phyloP scores from a whole-genome alignment of 495 filamentous ascomycete species.

The Trichoderma virens region DNA sequence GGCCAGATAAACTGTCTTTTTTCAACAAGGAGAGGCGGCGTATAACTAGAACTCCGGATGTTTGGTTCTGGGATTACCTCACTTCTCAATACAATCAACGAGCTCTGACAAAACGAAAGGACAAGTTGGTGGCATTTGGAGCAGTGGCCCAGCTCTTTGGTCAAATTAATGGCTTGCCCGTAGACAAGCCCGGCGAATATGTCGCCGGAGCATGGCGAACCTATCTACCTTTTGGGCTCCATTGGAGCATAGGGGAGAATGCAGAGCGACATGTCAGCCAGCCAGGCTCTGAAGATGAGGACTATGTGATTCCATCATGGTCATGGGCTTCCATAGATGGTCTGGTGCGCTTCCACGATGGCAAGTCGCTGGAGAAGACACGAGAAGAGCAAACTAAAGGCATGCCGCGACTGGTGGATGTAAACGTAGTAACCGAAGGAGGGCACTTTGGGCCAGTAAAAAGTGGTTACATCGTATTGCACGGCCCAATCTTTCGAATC shows the following conservation, averaged over 20 bases:
- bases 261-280: neutral
- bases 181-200: neutral
- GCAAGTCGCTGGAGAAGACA: neutral
- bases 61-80: neutral
- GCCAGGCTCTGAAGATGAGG: neutral
- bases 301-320: neutral
- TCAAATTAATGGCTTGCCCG: neutral
- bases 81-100: neutral
- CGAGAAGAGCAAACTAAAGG: neutral
- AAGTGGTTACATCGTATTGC: neutral
- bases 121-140: conserved; percentile 3
- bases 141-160: neutral
- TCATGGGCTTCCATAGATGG: conserved; percentile 8
- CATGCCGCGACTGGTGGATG: conserved; percentile 8
- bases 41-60: neutral
- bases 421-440: neutral
- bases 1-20: neutral
- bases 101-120: neutral
- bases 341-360: conserved; percentile 2
- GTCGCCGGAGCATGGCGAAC: neutral
- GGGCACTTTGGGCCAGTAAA: neutral
- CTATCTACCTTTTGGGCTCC: neutral
- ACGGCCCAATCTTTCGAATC: neutral
- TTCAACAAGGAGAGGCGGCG: neutral
- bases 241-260: neutral